Conservation (phyloP, 805 yeast species). For the Candida loeiensis region DNA sequence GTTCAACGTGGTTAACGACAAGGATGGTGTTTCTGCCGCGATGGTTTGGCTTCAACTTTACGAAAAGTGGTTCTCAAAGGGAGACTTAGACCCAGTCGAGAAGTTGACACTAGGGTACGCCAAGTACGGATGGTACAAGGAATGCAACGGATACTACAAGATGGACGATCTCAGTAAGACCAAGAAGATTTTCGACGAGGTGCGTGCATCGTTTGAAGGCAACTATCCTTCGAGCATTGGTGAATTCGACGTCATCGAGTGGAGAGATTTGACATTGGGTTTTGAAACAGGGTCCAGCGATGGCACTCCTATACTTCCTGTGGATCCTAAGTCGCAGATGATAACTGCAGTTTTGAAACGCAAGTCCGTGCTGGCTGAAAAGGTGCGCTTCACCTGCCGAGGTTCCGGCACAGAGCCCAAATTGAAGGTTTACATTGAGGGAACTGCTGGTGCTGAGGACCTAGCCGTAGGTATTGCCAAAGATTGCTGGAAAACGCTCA, state of each 20-base stretch:
- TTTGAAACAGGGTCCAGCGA: constrained; percentile 67
- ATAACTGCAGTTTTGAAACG: constrained; percentile 56
- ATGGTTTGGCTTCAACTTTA: constrained; percentile 71
- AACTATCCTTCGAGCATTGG: constrained; percentile 54
- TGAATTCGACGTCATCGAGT: constrained; percentile 49
- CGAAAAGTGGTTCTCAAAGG: constrained; percentile 42
- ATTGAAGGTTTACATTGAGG: constrained; percentile 87
- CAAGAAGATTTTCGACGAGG: constrained; percentile 48
- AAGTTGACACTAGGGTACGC: constrained; percentile 56
- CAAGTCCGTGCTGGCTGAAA: constrained; percentile 19
- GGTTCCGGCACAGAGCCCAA: constrained; percentile 98
- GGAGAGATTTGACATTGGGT: constrained; percentile 86
- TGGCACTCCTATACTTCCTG: constrained; percentile 61
- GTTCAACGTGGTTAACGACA: constrained; percentile 82
- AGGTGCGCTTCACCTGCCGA: constrained; percentile 74
- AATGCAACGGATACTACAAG: constrained; percentile 81
- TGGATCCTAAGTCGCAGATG: constrained; percentile 78
- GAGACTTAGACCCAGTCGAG: constrained; percentile 40
- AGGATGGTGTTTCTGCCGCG: constrained; percentile 88
- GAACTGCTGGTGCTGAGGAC: constrained; percentile 45
- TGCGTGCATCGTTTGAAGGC: constrained; percentile 35
- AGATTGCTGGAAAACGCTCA: constrained; percentile 63
- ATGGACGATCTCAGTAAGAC: constrained; percentile 54
- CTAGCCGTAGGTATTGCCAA: constrained; percentile 52
- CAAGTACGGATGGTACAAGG: constrained; percentile 77